Evolutionary conservation across 2,329 filamentous ascomycete species (phyloP).

Genomic region (Phaeosphaeria sp.): DNA sequence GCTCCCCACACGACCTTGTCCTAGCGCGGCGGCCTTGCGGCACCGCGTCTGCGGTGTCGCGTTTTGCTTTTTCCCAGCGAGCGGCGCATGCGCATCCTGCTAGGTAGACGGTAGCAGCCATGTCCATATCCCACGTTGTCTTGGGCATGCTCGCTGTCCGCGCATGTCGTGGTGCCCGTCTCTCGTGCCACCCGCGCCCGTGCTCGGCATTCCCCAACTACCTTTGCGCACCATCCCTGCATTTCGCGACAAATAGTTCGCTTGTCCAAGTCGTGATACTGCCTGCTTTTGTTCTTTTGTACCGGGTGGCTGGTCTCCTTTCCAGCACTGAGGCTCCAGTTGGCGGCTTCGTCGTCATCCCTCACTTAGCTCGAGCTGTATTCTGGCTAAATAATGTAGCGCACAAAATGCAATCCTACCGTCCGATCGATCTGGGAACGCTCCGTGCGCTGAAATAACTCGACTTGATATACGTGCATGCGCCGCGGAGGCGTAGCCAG

Average conservation of each 20-base stretch:
- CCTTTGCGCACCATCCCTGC: constrained; percentile 4
- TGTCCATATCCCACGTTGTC: constrained; percentile 2
- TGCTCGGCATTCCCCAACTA: background rate
- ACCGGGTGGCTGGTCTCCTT: constrained; percentile 20
- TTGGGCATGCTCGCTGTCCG: background rate
- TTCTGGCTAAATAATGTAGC: constrained; percentile 23
- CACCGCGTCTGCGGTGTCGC: constrained; percentile 4
- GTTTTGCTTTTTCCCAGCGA: constrained; percentile 11
- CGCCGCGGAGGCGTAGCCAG: constrained; percentile 4
- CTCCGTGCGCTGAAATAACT: background rate
- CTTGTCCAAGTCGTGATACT: constrained; percentile 9
- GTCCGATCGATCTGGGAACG: constrained; percentile 15
- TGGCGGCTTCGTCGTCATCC: background rate
- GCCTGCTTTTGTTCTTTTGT: constrained; percentile 7
- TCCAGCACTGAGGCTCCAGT: constrained; percentile 14
- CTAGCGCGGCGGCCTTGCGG: constrained; percentile 21
- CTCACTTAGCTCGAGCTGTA: constrained; percentile 2
- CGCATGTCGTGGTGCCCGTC: background rate
- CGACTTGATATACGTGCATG: background rate
- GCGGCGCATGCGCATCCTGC: background rate
- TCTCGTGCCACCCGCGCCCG: background rate
- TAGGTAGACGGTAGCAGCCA: too few relatives aligned
- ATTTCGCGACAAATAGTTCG: background rate
- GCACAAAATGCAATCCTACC: constrained; percentile 3
- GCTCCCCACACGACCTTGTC: constrained; percentile 7